These are phyloP conservation scores for Musa balbisiana DNA, from an alignment of 202 grass and related monocot species.

Conservation along the genomic window DNA sequence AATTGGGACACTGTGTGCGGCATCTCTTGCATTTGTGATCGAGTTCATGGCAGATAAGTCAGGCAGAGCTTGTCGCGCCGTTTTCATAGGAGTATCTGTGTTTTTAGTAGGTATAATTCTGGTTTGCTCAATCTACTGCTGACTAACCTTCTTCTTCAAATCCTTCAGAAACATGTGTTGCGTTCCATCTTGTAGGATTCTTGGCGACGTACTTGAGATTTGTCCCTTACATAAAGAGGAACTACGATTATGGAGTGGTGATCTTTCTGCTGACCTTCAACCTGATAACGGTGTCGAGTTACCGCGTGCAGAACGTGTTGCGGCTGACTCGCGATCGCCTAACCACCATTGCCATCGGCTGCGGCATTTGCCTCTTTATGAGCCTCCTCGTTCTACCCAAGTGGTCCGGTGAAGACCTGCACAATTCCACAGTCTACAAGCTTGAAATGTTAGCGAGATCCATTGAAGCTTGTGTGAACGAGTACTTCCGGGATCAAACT, in stretches of 20 bases:
- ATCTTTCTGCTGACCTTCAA: constrained; percentile 95
- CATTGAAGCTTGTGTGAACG: constrained; percentile 71
- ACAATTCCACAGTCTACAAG: constrained; percentile 57
- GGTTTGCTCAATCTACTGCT: too few species aligned
- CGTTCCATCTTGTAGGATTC: constrained; percentile 42
- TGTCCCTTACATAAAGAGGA: constrained; percentile 86
- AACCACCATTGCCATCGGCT: constrained; percentile 72
- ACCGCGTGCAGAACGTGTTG: constrained; percentile 53
- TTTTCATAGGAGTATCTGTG: constrained; percentile 71
- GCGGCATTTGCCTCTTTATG: constrained; percentile 86
- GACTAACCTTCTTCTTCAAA: too few species aligned
- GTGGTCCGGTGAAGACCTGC: constrained; percentile 94
- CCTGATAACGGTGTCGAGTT: constrained; percentile 90
- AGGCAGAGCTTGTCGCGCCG: constrained; percentile 43
- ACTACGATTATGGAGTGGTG: constrained; percentile 80
- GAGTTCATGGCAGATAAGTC: constrained; percentile 60
- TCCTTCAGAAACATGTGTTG: too few species aligned
- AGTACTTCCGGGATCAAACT: constrained; percentile 52
- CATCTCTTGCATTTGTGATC: constrained; percentile 80
- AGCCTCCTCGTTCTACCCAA: constrained; percentile 74
- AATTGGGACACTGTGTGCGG: constrained; percentile 62
- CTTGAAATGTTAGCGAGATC: constrained; percentile 77
- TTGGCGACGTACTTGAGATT: constrained; percentile 71
- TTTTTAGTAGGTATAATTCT: constrained; percentile 52
- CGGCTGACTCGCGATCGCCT: constrained; percentile 61